Evolutionary conservation across 148 eudicot species (phyloP), one percentile per base, ranked within the genome.

Genomic region (Salicornia ramosissima): DNA sequence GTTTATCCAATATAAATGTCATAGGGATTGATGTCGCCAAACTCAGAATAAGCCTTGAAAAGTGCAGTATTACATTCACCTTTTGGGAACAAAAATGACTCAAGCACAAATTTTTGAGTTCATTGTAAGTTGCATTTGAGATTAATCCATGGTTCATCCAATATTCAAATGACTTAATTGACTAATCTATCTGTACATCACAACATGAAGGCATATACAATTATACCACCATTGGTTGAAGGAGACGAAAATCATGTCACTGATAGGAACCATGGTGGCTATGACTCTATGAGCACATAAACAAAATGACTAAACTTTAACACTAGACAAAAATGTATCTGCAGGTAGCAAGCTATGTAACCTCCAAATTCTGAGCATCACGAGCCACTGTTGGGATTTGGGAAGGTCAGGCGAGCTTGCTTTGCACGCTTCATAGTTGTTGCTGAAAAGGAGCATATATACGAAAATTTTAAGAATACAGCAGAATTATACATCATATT

Each of bases 401-500:
- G 56, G 73, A 90, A 90, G 74, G 79, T 79, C 29, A 90, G 71
- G 53, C 73, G 71, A 33, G 88, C 85, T 81, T 90, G 96, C 82
- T 85, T 89, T 22, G 84, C 72, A 52, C 71, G 72, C 79, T 85
- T 90, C 46, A 49, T 4, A 19, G 64, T 49, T n/a, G n/a, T n/a
- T 55, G 84, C 96, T 85, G 84, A 71, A 69, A 64, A 31, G 52
- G 45, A 28, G 69, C 26, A 60, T 15, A 33, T 28, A n/a, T n/a
- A n/a, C 8, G 22, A 53, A 53, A 47, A 22, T 26, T 68, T 65
- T 45, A 59, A 40, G 8, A 36, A n/a, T 36, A 36, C 40, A 36
- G 8, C 40, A 36, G 8, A 36, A 36, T n/a, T 8, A 29, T 56
- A 34, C 29, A 56, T 26, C 60, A 46, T 53, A 42, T 13, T 46